phyloP scores from a whole-genome alignment of 1,284 basidiomycete species.

The Rhodotorula sp. region DNA sequence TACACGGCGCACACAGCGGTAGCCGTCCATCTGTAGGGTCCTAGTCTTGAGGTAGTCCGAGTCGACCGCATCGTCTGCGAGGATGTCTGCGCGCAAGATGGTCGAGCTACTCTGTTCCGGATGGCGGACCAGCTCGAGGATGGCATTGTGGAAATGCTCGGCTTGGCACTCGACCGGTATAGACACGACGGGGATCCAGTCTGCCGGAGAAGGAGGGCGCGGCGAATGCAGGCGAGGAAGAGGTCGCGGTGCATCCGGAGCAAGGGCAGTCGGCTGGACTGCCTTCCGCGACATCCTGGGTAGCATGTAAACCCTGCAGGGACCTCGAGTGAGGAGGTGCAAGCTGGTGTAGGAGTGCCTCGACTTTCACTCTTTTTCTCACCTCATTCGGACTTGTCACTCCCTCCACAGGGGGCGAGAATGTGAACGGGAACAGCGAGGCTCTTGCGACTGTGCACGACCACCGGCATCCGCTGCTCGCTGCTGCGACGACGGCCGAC shows the following conservation, averaged over 20 bases:
- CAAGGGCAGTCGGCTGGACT: neutral
- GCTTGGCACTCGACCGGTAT: neutral
- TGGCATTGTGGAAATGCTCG: slow-evolving; percentile 11
- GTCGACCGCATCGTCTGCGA: slow-evolving; percentile 52
- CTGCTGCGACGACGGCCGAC: too few species aligned
- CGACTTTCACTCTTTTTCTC: neutral
- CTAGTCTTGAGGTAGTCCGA: neutral
- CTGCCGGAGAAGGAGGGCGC: neutral
- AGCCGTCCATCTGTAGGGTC: slow-evolving; percentile 40
- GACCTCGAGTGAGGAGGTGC: neutral
- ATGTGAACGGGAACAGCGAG: too few species aligned
- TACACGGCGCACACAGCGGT: slow-evolving; percentile 55
- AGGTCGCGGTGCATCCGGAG: slow-evolving; percentile 3
- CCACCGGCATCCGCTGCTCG: too few species aligned
- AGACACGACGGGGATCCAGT: slow-evolving; percentile 6
- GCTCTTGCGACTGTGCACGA: too few species aligned
- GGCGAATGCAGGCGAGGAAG: slow-evolving; percentile 7
- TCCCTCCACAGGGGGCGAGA: too few species aligned
- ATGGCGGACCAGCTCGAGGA: slow-evolving; percentile 59
- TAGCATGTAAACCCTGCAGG: neutral
- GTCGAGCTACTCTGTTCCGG: slow-evolving; percentile 80
- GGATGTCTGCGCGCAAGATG: slow-evolving; percentile 69
- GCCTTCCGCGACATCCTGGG: neutral
- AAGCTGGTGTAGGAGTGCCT: neutral
- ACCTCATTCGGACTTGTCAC: too few species aligned